A percentile compares a stretch with the other conserved stretches of the same genome.
These are phyloP conservation scores for Ganoderma lingzhi DNA, from an alignment of 1,284 basidiomycete genomes.

Conservation along the genomic window DNA sequence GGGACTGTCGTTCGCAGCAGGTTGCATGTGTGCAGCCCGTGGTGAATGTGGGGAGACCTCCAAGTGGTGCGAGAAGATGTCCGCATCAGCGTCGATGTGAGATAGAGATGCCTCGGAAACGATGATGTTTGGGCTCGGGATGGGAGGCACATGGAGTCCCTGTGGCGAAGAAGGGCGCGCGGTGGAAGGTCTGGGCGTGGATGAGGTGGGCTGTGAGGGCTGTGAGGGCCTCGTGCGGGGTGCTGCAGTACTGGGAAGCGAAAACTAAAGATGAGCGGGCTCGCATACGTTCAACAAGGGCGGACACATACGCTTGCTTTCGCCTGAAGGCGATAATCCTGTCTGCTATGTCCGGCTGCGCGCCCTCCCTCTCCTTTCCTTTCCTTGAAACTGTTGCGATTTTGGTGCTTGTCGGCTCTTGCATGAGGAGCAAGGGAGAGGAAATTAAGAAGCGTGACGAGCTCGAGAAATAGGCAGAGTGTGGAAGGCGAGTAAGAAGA, in stretches of 20 bases:
- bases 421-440: not conserved
- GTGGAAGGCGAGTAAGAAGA: conserved; percentile 25
- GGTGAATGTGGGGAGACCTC: conserved; percentile 63
- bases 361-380: conserved; percentile 47
- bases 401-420: conserved; percentile 33
- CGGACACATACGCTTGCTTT: conserved; percentile 36
- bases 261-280: conserved; percentile 3
- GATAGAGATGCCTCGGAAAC: conserved; percentile 47
- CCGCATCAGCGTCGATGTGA: conserved; percentile 63
- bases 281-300: conserved; percentile 12
- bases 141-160: conserved; percentile 38
- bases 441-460: conserved; percentile 21
- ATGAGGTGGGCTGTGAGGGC: conserved; percentile 41
- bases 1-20: conserved; percentile 45
- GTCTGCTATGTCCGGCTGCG: conserved; percentile 67
- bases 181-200: conserved; percentile 36
- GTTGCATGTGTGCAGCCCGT: conserved; percentile 41
- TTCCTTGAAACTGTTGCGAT: conserved; percentile 38
- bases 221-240: conserved; percentile 55
- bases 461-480: conserved; percentile 23
- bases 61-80: conserved; percentile 70
- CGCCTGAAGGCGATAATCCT: conserved; percentile 63
- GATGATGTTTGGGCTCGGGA: conserved; percentile 44
- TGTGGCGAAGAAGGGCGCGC: conserved; percentile 42
- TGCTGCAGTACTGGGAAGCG: conserved; percentile 51